phyloP scores from a whole-genome alignment of 331 rosid species.

The Quercus tomentella region DNA sequence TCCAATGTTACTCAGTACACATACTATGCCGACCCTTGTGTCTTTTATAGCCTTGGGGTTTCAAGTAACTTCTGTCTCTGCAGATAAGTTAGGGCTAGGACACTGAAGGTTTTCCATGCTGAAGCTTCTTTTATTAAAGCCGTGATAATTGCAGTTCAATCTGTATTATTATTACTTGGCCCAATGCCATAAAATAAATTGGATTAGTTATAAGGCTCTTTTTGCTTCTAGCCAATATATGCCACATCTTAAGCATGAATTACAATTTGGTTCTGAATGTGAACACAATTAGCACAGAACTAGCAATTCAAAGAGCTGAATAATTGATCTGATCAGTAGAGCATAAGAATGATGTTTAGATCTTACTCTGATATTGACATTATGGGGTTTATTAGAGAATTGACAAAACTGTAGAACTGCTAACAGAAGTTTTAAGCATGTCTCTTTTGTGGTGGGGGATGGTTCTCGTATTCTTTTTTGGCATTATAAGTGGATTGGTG shows the following conservation, averaged over 20 bases:
- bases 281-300: no score
- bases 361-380: no score
- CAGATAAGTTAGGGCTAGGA: not conserved
- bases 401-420: not conserved
- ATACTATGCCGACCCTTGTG: not conserved
- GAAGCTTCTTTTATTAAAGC: not conserved
- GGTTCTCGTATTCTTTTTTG: no score
- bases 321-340: no score
- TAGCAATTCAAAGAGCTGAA: no score
- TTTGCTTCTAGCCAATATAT: not conserved
- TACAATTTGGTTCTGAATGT: not conserved
- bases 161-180: not conserved
- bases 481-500: no score
- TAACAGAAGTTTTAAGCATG: not conserved
- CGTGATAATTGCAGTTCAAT: not conserved
- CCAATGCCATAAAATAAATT: not conserved
- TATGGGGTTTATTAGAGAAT: no score
- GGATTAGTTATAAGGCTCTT: not conserved
- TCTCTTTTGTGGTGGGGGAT: no score
- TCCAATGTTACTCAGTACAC: no score
- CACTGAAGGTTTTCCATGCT: not conserved
- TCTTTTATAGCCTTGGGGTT: no score
- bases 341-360: no score
- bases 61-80: not conserved
- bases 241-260: not conserved